These are phyloP conservation scores for Rubia tinctorum DNA, from an alignment of 305 asterid species.

Conservation along the genomic window DNA sequence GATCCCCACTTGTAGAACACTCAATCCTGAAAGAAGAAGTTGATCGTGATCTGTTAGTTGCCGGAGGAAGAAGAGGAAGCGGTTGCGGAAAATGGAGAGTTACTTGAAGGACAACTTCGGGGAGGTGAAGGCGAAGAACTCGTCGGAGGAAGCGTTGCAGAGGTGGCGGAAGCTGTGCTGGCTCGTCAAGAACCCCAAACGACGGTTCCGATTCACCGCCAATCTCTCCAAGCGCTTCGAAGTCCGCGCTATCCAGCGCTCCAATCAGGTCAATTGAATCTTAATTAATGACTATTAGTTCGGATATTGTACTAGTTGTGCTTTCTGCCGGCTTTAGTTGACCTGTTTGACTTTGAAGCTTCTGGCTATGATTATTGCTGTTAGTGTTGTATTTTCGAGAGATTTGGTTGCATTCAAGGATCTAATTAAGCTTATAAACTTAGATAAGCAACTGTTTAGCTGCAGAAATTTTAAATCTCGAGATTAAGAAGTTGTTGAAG, in stretches of 20 bases:
- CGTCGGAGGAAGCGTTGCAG: constrained; percentile 92
- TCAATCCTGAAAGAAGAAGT: background rate
- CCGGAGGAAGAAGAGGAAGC: background rate
- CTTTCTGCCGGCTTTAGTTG: constrained; percentile 5
- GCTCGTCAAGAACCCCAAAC: constrained; percentile 85
- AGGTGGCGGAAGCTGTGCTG: constrained; percentile 91
- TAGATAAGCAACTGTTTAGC: background rate
- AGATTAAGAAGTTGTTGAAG: background rate
- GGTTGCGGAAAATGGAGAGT: constrained; percentile 44
- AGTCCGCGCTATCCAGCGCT: constrained; percentile 87
- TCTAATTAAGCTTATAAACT: background rate
- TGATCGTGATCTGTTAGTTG: constrained; percentile 4
- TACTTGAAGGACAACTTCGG: constrained; percentile 67
- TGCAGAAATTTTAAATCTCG: background rate
- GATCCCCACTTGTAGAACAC: background rate
- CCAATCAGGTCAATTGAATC: constrained; percentile 61
- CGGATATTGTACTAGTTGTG: background rate
- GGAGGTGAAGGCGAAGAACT: constrained; percentile 86
- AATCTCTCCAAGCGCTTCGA: constrained; percentile 84
- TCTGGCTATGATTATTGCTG: background rate
- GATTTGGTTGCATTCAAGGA: background rate
- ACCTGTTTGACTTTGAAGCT: constrained; percentile 4
- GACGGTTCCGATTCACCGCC: constrained; percentile 92
- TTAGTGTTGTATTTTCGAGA: background rate
- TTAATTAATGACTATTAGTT: background rate